phyloP scores from a whole-genome alignment of 2,329 filamentous ascomycete genomes.

The Diplodia sapinea region DNA sequence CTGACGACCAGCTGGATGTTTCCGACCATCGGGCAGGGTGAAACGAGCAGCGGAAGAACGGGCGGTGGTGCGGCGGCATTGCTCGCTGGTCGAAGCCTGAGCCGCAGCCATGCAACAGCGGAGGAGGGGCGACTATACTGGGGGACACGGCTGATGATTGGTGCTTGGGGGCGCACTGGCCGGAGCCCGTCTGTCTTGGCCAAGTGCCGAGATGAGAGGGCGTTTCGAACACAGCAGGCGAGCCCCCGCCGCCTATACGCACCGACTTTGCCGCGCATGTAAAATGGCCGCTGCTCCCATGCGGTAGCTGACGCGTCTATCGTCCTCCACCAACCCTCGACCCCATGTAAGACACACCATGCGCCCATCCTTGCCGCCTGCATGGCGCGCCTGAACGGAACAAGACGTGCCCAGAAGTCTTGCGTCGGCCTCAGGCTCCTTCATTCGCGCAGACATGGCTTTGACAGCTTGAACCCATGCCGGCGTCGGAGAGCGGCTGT shows the following conservation, averaged over 20 bases:
- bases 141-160: constrained; percentile 10
- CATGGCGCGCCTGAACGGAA: constrained; percentile 11
- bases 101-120: background rate
- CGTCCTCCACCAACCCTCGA: background rate
- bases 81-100: background rate
- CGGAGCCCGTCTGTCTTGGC: constrained; percentile 9
- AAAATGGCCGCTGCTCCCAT: background rate
- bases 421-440: background rate
- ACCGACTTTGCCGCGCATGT: constrained; percentile 10
- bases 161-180: constrained; percentile 1
- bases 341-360: background rate
- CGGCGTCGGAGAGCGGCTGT: background rate
- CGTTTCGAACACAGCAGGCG: constrained; percentile 25
- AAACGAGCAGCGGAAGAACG: constrained; percentile 13
- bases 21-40: background rate
- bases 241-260: constrained; percentile 11
- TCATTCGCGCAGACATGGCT: background rate
- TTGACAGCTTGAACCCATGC: background rate
- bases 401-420: constrained; percentile 16
- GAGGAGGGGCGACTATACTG: constrained; percentile 5
- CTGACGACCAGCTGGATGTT: background rate
- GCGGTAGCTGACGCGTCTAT: constrained; percentile 29
- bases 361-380: constrained; percentile 4
- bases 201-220: constrained; percentile 24
- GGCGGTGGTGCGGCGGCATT: background rate